Evolutionary conservation across 2,329 filamentous ascomycete species (phyloP), one percentile per base, ranked within the genome.

Genomic region (Whalleya microplaca): DNA sequence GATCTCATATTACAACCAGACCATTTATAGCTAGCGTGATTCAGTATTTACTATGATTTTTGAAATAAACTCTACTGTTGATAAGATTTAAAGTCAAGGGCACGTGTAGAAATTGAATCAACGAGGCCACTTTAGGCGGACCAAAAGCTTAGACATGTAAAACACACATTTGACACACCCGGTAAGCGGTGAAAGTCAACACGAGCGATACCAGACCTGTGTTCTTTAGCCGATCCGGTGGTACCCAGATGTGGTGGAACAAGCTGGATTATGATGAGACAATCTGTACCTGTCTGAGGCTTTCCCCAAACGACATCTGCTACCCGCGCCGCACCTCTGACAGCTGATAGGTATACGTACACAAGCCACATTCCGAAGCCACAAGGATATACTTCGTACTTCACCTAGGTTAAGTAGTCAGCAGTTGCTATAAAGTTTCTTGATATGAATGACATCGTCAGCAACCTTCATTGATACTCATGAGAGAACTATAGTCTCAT

Each of bases 201-300:
- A 68, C 62, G 66, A 67, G 65, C 58, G 62, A 61, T 60, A 64
- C 61, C 55, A 62, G 63, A 61, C 58, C 58, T 56, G 62, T 67
- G 64, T 65, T 53, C 53, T 52, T 62, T 27, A 68, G 63, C 67
- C 67, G 66, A 67, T 66, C 67, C 64, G 64, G 66, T 65, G 66
- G 62, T 65, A 64, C 64, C 60, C 56, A 59, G 59, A 66, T 66
- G 66, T 59, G 18, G 67, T 69, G 63, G 51, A 55, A 67, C 62
- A 53, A 56, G 53, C 53, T 53, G 54, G 41, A 61, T 61, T 63
- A 59, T 62, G 64, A 67, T 64, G 64, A 55, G 54, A 62, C 64
- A 61, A 58, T 61, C 54, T 58, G 66, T 63, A 48, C 59, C 61
- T 64, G 62, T 63, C 63, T 67, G 61, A 58, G 59, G 58, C 64